Evolutionary conservation across 805 yeast genomes (phyloP), one percentile per base, ranked within the genome.

Genomic region (Zygotorulaspora chibaensis): DNA sequence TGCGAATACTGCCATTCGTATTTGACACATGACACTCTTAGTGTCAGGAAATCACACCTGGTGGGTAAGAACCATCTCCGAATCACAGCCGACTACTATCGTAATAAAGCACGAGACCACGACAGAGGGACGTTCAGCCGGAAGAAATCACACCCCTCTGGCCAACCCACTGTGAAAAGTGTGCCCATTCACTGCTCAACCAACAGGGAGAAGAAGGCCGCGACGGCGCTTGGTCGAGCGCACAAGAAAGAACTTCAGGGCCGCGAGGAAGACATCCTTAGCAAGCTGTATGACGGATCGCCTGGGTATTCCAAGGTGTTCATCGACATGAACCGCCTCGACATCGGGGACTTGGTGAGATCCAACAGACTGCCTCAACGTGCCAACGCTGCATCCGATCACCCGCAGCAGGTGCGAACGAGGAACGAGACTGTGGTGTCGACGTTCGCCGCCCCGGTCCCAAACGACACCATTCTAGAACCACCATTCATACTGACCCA

Each of bases 1-100:
- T 88, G 96, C 65, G 93, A 84, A 55, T 88, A 87, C 62, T 88
- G 96, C 62, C 80, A 80, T 59, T 79, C 88, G 15, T 83, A 84
- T 56, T 69, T 89, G 47, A 88, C 96, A 1, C 96, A 88, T 62
- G 96, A 87, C 65, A 84, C 93, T n/a, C 71, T 80, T 56, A 84
- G 93, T 67, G 96, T 88, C 44, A 68, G 96, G 17, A 83, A 84
- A 58, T 81, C 88, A 35, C 96, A 88, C 65, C 63, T 85, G 35
- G 69, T 75, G 33, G 96, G 96, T 8, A 79, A 77, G 55, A 83
- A 85, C 63, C 96, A 88, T 64, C 70, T 85, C 35, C 74, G 77
- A 49, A 72, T 76, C 43, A 85, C 84, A 41, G 80, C 88, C 48
- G 84, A 83, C 46, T 87, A 86, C 68, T 88, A 85, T 60, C 86